These are phyloP conservation scores for Vigna trinervia DNA, from an alignment of 306 rosid species.

Conservation along the genomic window DNA sequence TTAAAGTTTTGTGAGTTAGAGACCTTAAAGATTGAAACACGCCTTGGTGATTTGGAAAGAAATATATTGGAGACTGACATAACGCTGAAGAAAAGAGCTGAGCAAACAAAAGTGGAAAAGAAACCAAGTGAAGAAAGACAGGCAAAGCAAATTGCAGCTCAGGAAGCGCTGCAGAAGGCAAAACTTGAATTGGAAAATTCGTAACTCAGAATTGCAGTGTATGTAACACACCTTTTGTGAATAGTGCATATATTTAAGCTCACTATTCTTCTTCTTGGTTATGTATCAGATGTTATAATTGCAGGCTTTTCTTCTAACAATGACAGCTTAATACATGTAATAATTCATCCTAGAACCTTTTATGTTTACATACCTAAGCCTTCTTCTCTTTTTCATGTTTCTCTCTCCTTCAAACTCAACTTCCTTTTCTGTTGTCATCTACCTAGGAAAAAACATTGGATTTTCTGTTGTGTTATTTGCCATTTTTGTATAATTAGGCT, in stretches of 20 bases:
- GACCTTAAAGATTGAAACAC: conserved; percentile 29
- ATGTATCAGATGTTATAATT: background rate
- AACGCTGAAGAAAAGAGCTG: conserved; percentile 12
- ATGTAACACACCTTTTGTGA: background rate
- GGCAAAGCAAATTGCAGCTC: conserved; percentile 32
- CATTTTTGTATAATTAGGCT: too few relatives aligned
- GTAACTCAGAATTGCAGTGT: background rate
- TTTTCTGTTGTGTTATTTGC: too few relatives aligned
- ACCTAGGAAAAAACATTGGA: too few relatives aligned
- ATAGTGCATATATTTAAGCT: background rate
- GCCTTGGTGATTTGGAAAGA: conserved; percentile 26
- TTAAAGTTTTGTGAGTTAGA: conserved; percentile 33
- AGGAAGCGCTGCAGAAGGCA: conserved; percentile 33
- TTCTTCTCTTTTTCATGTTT: background rate
- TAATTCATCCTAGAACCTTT: too few relatives aligned
- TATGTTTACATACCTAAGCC: background rate
- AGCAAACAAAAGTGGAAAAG: background rate
- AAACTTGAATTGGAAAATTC: conserved; percentile 39
- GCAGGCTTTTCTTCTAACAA: background rate
- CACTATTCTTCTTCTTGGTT: background rate
- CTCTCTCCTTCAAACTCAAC: too few relatives aligned
- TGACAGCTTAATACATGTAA: too few relatives aligned
- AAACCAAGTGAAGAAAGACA: conserved; percentile 18
- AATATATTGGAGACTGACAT: conserved; percentile 21
- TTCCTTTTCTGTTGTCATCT: too few relatives aligned